Percentiles rank a stretch among this genome's conserved stretches.
Conservation (phyloP, 2,329 filamentous ascomycete genomes). For the Harringtonia lauricola region DNA sequence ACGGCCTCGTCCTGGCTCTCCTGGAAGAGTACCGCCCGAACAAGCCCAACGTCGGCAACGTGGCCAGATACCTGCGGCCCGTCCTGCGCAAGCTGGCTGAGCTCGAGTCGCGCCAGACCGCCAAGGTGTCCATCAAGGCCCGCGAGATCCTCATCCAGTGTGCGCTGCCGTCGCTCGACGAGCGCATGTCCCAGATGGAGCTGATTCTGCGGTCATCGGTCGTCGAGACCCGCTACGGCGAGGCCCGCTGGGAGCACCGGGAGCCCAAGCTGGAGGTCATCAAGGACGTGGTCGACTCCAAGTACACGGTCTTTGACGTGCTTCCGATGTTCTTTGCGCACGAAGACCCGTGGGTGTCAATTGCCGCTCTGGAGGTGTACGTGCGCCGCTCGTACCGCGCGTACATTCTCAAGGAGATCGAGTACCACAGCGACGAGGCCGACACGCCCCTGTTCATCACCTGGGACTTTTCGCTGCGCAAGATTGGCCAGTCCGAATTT, state of each 20-base stretch:
- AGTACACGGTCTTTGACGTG: slow-evolving; percentile 97
- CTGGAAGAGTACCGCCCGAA: slow-evolving; percentile 92
- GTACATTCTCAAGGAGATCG: slow-evolving; percentile 79
- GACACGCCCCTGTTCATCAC: slow-evolving; percentile 63
- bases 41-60: slow-evolving; percentile 78
- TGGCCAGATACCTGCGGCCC: slow-evolving; percentile 77
- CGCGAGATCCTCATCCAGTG: slow-evolving; percentile 96
- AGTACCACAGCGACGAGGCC: slow-evolving; percentile 73
- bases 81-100: slow-evolving; percentile 80
- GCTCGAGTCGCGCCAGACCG: slow-evolving; percentile 71
- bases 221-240: slow-evolving; percentile 91
- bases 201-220: slow-evolving; percentile 94
- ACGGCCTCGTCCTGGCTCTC: slow-evolving; percentile 82
- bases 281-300: slow-evolving; percentile 97
- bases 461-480: slow-evolving; percentile 93
- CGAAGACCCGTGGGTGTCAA: slow-evolving; percentile 83
- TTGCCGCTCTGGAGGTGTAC: slow-evolving; percentile 92
- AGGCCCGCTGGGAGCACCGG: slow-evolving; percentile 92
- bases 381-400: slow-evolving; percentile 94
- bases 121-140: slow-evolving; percentile 95
- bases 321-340: slow-evolving; percentile 91
- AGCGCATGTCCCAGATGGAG: slow-evolving; percentile 94
- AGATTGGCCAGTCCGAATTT: slow-evolving; percentile 85
- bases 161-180: slow-evolving; percentile 88
- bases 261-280: slow-evolving; percentile 83